Base-by-base conservation (phyloP, 306 rosid genomes). In the Castanopsis chinensis region DNA sequence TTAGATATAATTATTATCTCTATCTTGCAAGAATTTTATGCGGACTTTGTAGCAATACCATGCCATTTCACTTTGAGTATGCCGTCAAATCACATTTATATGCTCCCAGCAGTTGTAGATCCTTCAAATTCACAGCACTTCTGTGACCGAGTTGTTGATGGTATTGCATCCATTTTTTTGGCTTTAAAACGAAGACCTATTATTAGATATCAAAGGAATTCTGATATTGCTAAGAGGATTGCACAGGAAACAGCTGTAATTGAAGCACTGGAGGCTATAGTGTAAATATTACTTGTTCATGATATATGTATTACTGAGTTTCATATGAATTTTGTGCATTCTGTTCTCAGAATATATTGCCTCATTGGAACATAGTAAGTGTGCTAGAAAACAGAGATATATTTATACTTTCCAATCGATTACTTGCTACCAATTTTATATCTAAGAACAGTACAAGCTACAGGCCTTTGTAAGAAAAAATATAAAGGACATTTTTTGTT, bases 91-190 rank as follows among this genome's bases (percentile, higher is more conserved):
- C 90, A 90, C 84, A 56, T 82, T 37, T 93, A 95, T 79, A 95
- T 95, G 94, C 94, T 95, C 52, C 99, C 99, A 70, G 98, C 99
- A 57, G 87, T 90, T 77, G 90, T 91, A 54, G 99, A 93, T 81
- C 98, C 91, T 83, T 84, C 92, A 69, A 85, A 82, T 64, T 76
- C 86, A 81, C 96, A 90, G 87, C 76, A 56, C 64, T 95, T 91
- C 83, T 87, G 94, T 79, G 93, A 90, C 76, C 92, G 83, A 76
- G 90, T 82, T 54, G 99, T 95, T 80, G 99, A 93, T 76, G 91
- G 99, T 69, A 87, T 95, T 74, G 90, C 93, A 68, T 92, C 99
- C 81, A 69, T 93, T 70, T 95, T 95, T 81, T 79, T 95, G 88
- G 92, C 97, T 9, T 80, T 95, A 75, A 95, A 95, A 89, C 88